These are phyloP conservation scores for Backusella macrospora DNA, from an alignment of 192 early-diverging fungal genomes.

Conservation along the genomic window DNA sequence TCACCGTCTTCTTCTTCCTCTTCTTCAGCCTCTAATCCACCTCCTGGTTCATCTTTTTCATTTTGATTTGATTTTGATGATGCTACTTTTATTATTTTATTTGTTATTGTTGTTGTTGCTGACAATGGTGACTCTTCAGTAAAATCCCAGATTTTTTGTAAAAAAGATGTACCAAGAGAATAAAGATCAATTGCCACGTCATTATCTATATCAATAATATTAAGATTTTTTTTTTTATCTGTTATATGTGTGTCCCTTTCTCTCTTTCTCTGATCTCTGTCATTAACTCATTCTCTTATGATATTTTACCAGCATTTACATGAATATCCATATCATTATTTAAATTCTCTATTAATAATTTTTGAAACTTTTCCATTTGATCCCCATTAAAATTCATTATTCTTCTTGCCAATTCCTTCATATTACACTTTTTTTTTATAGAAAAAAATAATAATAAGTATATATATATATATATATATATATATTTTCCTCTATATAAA, in stretches of 20 bases:
- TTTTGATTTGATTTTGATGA: background rate
- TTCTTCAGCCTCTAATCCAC: no score
- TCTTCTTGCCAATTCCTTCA: conserved; percentile 25
- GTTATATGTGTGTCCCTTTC: background rate
- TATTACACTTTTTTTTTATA: conserved; percentile 12
- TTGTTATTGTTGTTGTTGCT: background rate
- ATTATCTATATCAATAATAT: background rate
- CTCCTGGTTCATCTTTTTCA: background rate
- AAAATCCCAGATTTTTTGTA: conserved; percentile 28
- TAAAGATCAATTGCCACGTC: conserved; percentile 28
- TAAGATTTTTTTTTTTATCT: background rate
- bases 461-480: no score
- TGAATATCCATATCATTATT: conserved; percentile 24
- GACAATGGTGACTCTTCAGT: conserved; percentile 1
- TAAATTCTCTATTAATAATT: conserved; percentile 19
- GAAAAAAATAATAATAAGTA: background rate
- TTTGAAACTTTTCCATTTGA: conserved; percentile 27
- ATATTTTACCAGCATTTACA: conserved; percentile 20
- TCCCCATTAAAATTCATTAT: conserved; percentile 24
- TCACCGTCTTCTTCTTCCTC: background rate
- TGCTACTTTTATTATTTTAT: background rate
- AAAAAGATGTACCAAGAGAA: conserved; percentile 30
- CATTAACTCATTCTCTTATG: no score
- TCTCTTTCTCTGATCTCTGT: background rate
- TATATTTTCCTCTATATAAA: no score